Percentiles rank a stretch among this genome's conserved stretches.
Conservation (phyloP, 768 basidiomycete species). For the Pleurotus platypus region DNA sequence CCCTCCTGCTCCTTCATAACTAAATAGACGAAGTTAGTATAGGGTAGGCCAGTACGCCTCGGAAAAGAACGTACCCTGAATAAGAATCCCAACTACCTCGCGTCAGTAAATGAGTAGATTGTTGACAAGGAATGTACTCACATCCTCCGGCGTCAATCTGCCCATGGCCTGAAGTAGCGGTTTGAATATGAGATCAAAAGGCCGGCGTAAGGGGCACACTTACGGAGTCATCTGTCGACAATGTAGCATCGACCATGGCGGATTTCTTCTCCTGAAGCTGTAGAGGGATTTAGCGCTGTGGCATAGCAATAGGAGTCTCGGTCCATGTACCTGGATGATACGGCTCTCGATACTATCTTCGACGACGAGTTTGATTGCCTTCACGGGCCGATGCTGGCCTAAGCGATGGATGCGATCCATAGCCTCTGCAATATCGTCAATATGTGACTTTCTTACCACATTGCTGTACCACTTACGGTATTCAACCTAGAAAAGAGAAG, state of each 20-base stretch:
- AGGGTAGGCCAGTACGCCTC: no score
- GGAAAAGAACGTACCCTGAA: slow-evolving; percentile 43
- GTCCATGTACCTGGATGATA: slow-evolving; percentile 69
- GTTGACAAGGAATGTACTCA: slow-evolving; percentile 24
- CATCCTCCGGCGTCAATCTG: slow-evolving; percentile 83
- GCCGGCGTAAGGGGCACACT: slow-evolving; percentile 15
- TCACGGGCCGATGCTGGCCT: slow-evolving; percentile 91
- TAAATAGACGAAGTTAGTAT: no score
- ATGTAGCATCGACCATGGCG: slow-evolving; percentile 89
- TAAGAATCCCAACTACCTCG: slow-evolving; percentile 47
- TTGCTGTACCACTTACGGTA: slow-evolving; percentile 53
- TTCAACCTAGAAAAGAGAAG: slow-evolving; percentile 49
- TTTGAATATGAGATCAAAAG: slow-evolving; percentile 1
- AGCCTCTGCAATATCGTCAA: slow-evolving; percentile 53
- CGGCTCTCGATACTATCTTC: slow-evolving; percentile 97
- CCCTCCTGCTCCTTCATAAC: no score
- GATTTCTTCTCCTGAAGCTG: slow-evolving; percentile 96
- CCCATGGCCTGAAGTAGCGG: slow-evolving; percentile 72
- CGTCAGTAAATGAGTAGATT: background rate
- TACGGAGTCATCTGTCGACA: slow-evolving; percentile 79
- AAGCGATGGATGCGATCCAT: slow-evolving; percentile 98
- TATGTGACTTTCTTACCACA: background rate
- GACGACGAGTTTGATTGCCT: slow-evolving; percentile 89
- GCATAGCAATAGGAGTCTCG: background rate
- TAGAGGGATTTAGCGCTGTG: slow-evolving; percentile 1